Percentiles rank a stretch among this genome's conserved stretches.
Conservation (phyloP, 2,329 filamentous ascomycete genomes). For the Shiraia bambusicola region DNA sequence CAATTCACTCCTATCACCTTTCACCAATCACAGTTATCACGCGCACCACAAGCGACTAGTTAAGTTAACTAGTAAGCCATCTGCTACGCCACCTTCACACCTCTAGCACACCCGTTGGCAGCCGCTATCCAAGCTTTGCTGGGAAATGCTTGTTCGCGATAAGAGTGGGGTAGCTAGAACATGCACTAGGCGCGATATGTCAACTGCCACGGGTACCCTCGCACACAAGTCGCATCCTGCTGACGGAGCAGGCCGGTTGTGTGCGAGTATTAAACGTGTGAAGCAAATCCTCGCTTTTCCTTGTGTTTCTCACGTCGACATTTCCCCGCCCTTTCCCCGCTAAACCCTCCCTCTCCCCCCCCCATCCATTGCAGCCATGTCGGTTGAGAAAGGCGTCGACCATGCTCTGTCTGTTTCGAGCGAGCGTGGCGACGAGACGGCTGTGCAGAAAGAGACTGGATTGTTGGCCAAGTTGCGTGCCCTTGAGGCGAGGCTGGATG, state of each 20-base stretch:
- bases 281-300: conserved; percentile 4
- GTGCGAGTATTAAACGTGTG: conserved; percentile 5
- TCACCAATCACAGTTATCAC: no score
- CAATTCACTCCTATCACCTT: no score
- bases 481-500: conserved; percentile 23
- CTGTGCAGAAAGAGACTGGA: conserved; percentile 12
- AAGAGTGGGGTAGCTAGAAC: conserved; percentile 16
- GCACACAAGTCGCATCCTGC: conserved; percentile 4
- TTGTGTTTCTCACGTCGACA: neutral
- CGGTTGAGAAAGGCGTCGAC: conserved; percentile 17
- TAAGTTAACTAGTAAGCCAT: no score
- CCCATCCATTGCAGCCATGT: conserved; percentile 10
- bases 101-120: neutral
- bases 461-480: conserved; percentile 18
- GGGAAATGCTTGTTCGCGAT: conserved; percentile 19
- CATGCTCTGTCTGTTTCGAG: conserved; percentile 13
- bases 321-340: neutral
- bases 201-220: no score
- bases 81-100: no score
- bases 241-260: conserved; percentile 11
- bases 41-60: no score
- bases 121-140: conserved; percentile 12
- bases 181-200: conserved; percentile 15
- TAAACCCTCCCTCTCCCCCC: neutral
- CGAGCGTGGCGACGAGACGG: conserved; percentile 6